Base-by-base conservation (phyloP, 805 yeast genomes). In the Starmerella khaoyaiensis region DNA sequence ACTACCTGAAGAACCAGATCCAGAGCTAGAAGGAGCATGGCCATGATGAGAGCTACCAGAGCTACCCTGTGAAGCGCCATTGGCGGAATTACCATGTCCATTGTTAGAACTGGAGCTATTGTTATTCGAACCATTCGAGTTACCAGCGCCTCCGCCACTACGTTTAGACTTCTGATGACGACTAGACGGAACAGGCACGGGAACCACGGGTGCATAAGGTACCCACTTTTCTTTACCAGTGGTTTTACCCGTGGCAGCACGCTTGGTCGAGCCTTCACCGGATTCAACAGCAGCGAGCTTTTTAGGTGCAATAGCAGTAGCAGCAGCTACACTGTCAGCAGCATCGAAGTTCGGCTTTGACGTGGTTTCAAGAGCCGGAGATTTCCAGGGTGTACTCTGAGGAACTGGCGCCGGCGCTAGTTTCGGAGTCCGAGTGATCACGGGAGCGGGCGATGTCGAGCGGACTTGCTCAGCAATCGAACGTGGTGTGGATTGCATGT, bases 401-500 rank as follows among this genome's bases (percentile, higher is more conserved):
- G 80, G 81, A 21, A 72, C 64, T 11, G 81, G 80, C 20, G 81
- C 81, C 4, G 81, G 80, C 8, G 76, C 72, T 21, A 71, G 58
- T 24, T 54, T 58, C 21, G 44, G 47, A 7, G 40, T 37, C 9
- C 43, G 43, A 17, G 31, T 16, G 16, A 24, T 21, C 22, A 18
- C 18, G 4, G 34, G 30, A 35, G 21, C 35, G 26, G 26, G 26
- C 12, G 24, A 5, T 20, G 14, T 11, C 5, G 16, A 14, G 21
- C 25, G 35, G 30, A 21, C 35, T 25, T 25, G 31, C 16, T 15
- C 14, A 5, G 26, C 26, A 23, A n/a, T 10, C 17, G 20, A 18
- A n/a, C n/a, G n/a, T n/a, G n/a, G n/a, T n/a, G n/a, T n/a, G n/a
- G n/a, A n/a, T n/a, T n/a, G n/a, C n/a, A n/a, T n/a, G n/a, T n/a